phyloP scores from a whole-genome alignment of 1,139 yeast genomes.

The Pichia sp. region DNA sequence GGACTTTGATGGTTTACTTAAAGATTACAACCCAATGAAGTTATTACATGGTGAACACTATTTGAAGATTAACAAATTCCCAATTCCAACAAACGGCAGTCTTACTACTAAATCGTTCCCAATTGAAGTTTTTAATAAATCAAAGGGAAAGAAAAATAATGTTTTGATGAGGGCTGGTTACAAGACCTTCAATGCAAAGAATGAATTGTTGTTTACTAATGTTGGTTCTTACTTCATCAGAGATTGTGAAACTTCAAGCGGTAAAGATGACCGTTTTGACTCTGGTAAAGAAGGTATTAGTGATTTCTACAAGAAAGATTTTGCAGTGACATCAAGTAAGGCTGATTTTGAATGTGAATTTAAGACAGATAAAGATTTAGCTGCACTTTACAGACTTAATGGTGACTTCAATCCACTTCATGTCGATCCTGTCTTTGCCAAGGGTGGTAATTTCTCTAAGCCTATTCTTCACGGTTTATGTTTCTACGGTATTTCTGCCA shows the following conservation, averaged over 20 bases:
- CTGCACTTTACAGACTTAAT: constrained; percentile 86
- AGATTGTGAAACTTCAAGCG: constrained; percentile 58
- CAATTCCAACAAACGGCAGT: constrained; percentile 68
- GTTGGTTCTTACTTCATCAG: constrained; percentile 87
- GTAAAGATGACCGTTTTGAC: constrained; percentile 51
- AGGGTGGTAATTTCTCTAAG: constrained; percentile 78
- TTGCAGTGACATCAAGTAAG: constrained; percentile 43
- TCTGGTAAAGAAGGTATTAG: constrained; percentile 40
- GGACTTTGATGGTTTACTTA: constrained; percentile 41
- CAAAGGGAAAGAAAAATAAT: constrained; percentile 56
- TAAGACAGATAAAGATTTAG: constrained; percentile 71
- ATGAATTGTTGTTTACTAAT: constrained; percentile 72
- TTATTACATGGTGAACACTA: constrained; percentile 96
- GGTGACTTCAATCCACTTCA: constrained; percentile 97
- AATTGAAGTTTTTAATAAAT: constrained; percentile 74
- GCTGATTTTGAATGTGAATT: constrained; percentile 70
- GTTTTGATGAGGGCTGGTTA: constrained; percentile 79
- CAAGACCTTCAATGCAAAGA: constrained; percentile 63
- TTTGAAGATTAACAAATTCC: constrained; percentile 73
- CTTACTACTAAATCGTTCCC: constrained; percentile 65
- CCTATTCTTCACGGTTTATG: constrained; percentile 96
- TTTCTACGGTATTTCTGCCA: constrained; percentile 79
- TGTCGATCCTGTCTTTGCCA: constrained; percentile 89
- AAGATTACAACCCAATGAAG: constrained; percentile 85
- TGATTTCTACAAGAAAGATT: constrained; percentile 60